Evolutionary conservation across 768 basidiomycete genomes (phyloP), one percentile per base, ranked within the genome.

Genomic region (Pleurotus giganteus): DNA sequence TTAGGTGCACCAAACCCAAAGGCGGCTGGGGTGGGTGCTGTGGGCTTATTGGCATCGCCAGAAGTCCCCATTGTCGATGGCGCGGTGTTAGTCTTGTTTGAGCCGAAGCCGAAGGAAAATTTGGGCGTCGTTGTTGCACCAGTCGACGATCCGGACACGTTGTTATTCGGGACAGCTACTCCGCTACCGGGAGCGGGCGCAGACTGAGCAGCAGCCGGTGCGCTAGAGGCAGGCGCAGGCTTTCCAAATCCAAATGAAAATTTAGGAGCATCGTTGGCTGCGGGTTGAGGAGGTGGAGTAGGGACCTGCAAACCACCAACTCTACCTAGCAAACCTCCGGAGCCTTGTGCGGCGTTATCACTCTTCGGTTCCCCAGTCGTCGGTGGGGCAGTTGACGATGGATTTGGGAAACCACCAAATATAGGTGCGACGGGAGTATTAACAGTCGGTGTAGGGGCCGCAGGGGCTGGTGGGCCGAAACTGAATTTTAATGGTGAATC

Each of bases 101-200:
- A 57, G 28, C 57, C 56, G 26, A 32, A 17, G 19, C 23, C 34
- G 26, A 51, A 51, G 23, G 32, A 29, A n/a, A 51, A 51, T 23
- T 51, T 51, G 12, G 34, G 4, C 31, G 31, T 32, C 31, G 31
- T 32, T 6, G 31, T 32, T 13, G 31, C 6, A 32, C 7, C 7
- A 32, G 31, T 13, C 31, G 31, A 32, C 31, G 31, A 13, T 6
- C 31, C 31, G 6, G 31, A 6, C 7, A 32, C 31, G 13, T 32
- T 32, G 6, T 6, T 13, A 32, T 6, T 32, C 13, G 31, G 6
- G 31, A 13, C 9, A 36, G 34, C 34, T n/a, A 36, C 17, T 12
- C 53, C 58, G 31, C 58, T 58, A 27, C 29, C 58, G 47, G 58
- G 58, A n/a, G 51, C 51, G 36, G 65, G 55, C 0, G 56, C 56